Conservation (phyloP, 257 asterid species). For the Fraxinus anomala region DNA sequence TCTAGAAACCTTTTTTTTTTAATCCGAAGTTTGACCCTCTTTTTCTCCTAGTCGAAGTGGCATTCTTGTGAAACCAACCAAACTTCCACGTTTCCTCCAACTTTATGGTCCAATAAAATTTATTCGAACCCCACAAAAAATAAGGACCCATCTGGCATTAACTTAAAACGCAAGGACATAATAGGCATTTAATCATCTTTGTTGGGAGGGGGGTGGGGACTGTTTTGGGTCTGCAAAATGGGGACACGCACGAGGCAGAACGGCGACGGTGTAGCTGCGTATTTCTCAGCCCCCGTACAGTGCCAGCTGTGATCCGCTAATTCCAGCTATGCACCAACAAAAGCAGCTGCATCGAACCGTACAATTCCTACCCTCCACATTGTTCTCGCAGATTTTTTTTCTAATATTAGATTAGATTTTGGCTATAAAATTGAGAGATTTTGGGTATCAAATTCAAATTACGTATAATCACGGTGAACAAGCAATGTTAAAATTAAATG, state of each 20-base stretch:
- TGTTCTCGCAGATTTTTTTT: background rate
- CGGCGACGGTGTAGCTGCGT: slow-evolving; percentile 54
- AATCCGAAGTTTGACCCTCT: too few species aligned
- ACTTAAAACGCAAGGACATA: slow-evolving; percentile 20
- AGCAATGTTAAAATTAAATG: too few species aligned
- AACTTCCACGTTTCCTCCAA: background rate
- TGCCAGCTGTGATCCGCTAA: slow-evolving; percentile 67
- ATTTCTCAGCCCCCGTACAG: slow-evolving; percentile 41
- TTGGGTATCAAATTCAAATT: background rate
- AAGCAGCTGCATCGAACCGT: slow-evolving; percentile 31
- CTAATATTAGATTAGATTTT: too few species aligned
- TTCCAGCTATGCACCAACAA: slow-evolving; percentile 63
- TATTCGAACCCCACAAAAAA: background rate
- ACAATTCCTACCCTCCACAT: slow-evolving; percentile 15
- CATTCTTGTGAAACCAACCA: slow-evolving; percentile 2
- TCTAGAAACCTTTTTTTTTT: too few species aligned
- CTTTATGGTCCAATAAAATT: slow-evolving; percentile 3
- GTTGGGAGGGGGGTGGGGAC: slow-evolving; percentile 19
- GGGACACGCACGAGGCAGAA: slow-evolving; percentile 32
- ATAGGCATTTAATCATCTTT: slow-evolving; percentile 31
- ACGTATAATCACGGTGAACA: too few species aligned
- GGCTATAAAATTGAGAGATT: background rate
- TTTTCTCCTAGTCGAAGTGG: background rate
- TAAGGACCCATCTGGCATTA: slow-evolving; percentile 3
- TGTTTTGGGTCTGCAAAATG: background rate